phyloP scores from a whole-genome alignment of 2,329 filamentous ascomycete species.

The Fusarium protoensiforme region DNA sequence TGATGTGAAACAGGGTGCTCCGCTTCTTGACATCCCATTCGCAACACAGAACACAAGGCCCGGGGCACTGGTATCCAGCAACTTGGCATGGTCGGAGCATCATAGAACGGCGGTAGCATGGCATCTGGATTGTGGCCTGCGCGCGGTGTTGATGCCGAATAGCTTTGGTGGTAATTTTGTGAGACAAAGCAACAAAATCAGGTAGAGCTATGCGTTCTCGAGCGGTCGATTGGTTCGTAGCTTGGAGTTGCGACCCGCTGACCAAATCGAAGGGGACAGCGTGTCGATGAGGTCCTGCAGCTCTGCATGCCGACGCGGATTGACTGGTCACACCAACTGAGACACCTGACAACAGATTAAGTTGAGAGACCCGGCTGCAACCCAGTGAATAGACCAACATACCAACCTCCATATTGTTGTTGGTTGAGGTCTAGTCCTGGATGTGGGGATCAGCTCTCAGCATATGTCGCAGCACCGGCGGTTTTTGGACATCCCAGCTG shows the following conservation, averaged over 20 bases:
- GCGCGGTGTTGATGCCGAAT: not conserved
- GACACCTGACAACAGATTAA: constrained; percentile 8
- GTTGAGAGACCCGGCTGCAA: not conserved
- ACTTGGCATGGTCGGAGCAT: not conserved
- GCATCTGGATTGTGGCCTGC: not conserved
- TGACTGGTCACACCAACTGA: not conserved
- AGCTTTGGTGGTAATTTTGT: not conserved
- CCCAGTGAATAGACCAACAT: not conserved
- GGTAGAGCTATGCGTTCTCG: not conserved
- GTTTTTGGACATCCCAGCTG: not conserved
- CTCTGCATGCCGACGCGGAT: not conserved
- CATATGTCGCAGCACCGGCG: not conserved
- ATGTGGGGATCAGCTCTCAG: not conserved
- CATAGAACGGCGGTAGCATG: not conserved
- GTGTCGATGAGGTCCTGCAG: constrained; percentile 12
- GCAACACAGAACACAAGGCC: not conserved
- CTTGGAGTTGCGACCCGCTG: not conserved
- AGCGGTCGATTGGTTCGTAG: not conserved
- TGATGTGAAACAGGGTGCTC: not conserved
- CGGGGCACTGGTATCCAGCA: not conserved
- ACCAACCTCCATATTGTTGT: not conserved
- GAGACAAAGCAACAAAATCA: not conserved
- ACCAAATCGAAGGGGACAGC: constrained; percentile 1
- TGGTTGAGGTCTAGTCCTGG: not conserved
- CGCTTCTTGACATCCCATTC: not conserved